These are phyloP conservation scores for Dimocarpus longan DNA, from an alignment of 345 rosid genomes.

Conservation along the genomic window DNA sequence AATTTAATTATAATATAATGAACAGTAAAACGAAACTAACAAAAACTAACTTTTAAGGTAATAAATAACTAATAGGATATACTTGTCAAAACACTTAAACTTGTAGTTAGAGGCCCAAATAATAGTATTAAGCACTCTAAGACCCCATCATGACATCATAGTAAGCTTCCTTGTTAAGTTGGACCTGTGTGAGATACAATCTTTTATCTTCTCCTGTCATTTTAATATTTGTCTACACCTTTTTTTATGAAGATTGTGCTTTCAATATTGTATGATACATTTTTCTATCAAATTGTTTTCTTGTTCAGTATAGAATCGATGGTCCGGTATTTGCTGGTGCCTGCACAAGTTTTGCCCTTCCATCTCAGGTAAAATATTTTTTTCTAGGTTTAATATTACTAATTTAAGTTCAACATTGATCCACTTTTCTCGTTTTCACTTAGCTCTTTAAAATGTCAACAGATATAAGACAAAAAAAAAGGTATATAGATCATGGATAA, in stretches of 20 bases:
- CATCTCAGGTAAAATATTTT: conserved; percentile 64
- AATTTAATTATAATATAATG: neutral
- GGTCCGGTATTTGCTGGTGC: conserved; percentile 96
- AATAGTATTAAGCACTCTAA: neutral
- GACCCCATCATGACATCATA: neutral
- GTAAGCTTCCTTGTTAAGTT: neutral
- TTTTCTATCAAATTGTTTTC: neutral
- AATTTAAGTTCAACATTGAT: neutral
- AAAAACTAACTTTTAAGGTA: neutral
- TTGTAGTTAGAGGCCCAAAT: neutral
- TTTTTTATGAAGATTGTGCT: neutral
- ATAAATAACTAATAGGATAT: neutral
- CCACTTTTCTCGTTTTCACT: neutral
- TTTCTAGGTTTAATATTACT: neutral
- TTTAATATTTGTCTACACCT: neutral
- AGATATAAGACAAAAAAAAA: no score
- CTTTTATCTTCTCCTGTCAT: neutral
- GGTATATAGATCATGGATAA: no score
- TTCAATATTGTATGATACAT: neutral
- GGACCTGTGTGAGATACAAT: neutral
- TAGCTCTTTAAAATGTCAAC: neutral
- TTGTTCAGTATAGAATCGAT: conserved; percentile 61
- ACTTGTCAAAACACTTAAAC: neutral
- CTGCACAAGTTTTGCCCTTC: conserved; percentile 63
- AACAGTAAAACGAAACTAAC: neutral